These are phyloP conservation scores for Groenewaldozyma tartarivorans DNA, from an alignment of 805 yeast species.

Conservation along the genomic window DNA sequence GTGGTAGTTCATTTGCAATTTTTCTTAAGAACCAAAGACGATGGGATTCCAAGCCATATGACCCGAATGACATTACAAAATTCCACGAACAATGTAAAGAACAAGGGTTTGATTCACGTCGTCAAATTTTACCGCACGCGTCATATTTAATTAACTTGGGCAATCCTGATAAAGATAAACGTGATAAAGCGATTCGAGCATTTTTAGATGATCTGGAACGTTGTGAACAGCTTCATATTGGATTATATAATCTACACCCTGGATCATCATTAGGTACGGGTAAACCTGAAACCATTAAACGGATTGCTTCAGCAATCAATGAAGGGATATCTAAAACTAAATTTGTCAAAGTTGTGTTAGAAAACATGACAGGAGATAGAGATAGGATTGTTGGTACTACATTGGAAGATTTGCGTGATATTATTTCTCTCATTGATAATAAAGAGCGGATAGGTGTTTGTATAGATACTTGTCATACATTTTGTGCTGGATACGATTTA, in stretches of 20 bases:
- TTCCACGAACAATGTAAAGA: constrained; percentile 57
- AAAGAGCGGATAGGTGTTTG: constrained; percentile 90
- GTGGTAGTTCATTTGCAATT: constrained; percentile 79
- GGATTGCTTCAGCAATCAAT: constrained; percentile 73
- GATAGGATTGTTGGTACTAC: constrained; percentile 82
- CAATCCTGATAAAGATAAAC: constrained; percentile 77
- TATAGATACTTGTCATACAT: constrained; percentile 91
- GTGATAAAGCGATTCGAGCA: constrained; percentile 61
- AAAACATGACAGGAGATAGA: constrained; percentile 94
- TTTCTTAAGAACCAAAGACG: constrained; percentile 83
- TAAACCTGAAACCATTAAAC: constrained; percentile 51
- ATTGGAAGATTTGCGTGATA: constrained; percentile 63
- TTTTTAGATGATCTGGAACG: constrained; percentile 79
- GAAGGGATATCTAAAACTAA: constrained; percentile 62
- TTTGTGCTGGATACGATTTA: constrained; percentile 93
- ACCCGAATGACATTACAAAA: constrained; percentile 53
- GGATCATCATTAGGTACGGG: constrained; percentile 78
- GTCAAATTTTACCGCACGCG: constrained; percentile 86
- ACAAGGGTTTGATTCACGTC: constrained; percentile 53
- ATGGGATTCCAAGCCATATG: constrained; percentile 79
- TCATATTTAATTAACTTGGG: constrained; percentile 89
- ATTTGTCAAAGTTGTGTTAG: constrained; percentile 81
- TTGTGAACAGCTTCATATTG: constrained; percentile 79
- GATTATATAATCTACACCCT: constrained; percentile 77
- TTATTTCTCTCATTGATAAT: constrained; percentile 70